These are phyloP conservation scores for Goffeauzyma gilvescens DNA, from an alignment of 768 basidiomycete genomes.

Conservation along the genomic window DNA sequence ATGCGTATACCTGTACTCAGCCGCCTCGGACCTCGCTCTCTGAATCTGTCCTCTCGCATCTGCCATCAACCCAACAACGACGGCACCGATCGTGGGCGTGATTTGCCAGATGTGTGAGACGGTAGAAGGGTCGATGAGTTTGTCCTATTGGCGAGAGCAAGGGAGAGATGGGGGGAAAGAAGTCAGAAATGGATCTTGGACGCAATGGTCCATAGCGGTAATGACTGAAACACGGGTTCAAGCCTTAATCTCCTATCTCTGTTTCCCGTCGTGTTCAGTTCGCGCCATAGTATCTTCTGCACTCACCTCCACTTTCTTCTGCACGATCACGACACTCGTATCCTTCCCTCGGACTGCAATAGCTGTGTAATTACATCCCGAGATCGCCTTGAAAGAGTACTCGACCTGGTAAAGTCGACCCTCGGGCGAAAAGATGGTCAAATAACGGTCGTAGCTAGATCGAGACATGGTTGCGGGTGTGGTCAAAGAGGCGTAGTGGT, in stretches of 20 bases:
- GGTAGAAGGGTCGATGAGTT: conserved; percentile 81
- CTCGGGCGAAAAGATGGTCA: conserved; percentile 93
- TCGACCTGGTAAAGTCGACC: conserved; percentile 94
- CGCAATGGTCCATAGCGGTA: too few relatives aligned
- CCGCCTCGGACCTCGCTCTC: conserved; percentile 73
- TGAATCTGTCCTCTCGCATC: conserved; percentile 78
- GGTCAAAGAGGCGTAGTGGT: too few relatives aligned
- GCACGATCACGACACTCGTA: conserved; percentile 85
- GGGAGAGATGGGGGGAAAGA: neutral
- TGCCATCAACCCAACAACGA: conserved; percentile 92
- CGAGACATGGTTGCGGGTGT: too few relatives aligned
- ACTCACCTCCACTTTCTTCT: conserved; percentile 92
- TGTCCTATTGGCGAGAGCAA: conserved; percentile 46
- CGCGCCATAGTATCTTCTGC: too few relatives aligned
- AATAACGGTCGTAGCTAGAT: too few relatives aligned
- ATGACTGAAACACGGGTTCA: too few relatives aligned
- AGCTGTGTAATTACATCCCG: conserved; percentile 85
- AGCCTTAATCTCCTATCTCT: too few relatives aligned
- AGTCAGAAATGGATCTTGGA: neutral
- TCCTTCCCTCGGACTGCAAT: conserved; percentile 85
- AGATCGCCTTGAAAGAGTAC: conserved; percentile 99
- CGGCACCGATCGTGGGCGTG: conserved; percentile 89
- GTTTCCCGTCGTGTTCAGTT: too few relatives aligned
- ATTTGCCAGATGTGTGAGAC: conserved; percentile 91
- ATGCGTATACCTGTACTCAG: conserved; percentile 83